These are phyloP conservation scores for Solanum boliviense DNA, from an alignment of 257 asterid genomes.

Conservation along the genomic window DNA sequence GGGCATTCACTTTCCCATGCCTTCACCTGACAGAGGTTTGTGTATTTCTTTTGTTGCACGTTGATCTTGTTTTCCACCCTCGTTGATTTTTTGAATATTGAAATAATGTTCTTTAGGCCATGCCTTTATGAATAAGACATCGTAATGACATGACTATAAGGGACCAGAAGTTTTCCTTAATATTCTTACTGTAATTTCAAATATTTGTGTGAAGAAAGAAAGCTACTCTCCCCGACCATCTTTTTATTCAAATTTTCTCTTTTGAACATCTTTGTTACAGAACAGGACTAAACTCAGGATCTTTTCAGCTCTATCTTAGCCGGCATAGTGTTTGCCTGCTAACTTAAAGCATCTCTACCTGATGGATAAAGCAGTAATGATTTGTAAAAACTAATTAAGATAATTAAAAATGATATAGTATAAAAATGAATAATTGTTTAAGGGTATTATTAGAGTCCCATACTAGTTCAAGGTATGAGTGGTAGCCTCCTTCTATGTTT, in stretches of 20 bases:
- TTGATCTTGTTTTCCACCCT: background rate
- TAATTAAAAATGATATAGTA: background rate
- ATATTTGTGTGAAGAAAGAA: background rate
- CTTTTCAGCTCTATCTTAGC: background rate
- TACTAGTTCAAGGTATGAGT: background rate
- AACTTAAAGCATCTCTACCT: background rate
- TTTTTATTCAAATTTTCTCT: background rate
- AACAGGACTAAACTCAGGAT: background rate
- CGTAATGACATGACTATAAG: background rate
- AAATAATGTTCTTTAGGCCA: background rate
- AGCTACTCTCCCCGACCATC: background rate
- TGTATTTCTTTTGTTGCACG: background rate
- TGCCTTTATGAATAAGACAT: background rate
- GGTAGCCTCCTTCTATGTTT: background rate
- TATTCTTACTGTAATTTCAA: background rate
- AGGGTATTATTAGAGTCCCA: background rate
- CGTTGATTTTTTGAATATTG: background rate
- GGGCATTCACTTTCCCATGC: conserved; percentile 99
- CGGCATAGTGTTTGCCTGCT: background rate
- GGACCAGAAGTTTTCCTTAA: background rate
- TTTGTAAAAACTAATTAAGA: background rate
- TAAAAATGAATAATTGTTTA: background rate
- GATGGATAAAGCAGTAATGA: background rate
- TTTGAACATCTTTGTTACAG: background rate
- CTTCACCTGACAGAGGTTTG: conserved; percentile 94